Evolutionary conservation across 768 basidiomycete species (phyloP).

Genomic region (button mushroom (Agaricus bisporus)): DNA sequence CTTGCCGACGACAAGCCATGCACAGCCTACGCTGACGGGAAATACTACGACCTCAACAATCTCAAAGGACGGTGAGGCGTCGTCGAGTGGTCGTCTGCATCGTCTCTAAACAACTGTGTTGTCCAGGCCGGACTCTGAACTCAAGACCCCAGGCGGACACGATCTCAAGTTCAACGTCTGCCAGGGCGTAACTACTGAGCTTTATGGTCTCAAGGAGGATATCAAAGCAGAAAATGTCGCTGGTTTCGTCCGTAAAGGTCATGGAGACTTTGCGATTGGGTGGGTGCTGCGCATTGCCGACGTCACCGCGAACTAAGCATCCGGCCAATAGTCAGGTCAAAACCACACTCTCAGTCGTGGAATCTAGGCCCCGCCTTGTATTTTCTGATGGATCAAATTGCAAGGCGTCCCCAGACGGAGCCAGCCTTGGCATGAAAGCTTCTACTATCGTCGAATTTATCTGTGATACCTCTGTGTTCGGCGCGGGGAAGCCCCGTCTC

Average conservation of each 20-base stretch:
- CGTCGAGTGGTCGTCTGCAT: not conserved
- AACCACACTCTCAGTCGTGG: slow-evolving; percentile 51
- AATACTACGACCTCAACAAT: slow-evolving; percentile 62
- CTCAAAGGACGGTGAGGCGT: slow-evolving; percentile 48
- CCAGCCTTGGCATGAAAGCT: slow-evolving; percentile 33
- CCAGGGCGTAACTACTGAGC: slow-evolving; percentile 45
- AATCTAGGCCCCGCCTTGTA: slow-evolving; percentile 47
- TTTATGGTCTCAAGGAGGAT: slow-evolving; percentile 53
- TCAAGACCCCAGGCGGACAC: slow-evolving; percentile 41
- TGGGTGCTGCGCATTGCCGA: slow-evolving; percentile 22
- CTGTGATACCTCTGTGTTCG: slow-evolving; percentile 63
- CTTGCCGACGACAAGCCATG: slow-evolving; percentile 52
- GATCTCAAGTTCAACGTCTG: slow-evolving; percentile 61
- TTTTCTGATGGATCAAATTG: slow-evolving; percentile 64
- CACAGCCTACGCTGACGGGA: slow-evolving; percentile 47
- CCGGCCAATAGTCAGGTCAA: slow-evolving; percentile 44
- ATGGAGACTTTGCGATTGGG: slow-evolving; percentile 73
- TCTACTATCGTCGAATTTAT: slow-evolving; percentile 72
- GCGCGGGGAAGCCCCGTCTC: slow-evolving; percentile 46
- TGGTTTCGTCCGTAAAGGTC: slow-evolving; percentile 54
- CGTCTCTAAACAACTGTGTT: slow-evolving; percentile 10
- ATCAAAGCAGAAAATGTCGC: slow-evolving; percentile 49
- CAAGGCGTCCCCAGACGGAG: slow-evolving; percentile 32
- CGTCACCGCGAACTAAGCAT: not conserved
- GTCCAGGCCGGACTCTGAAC: slow-evolving; percentile 58